phyloP scores from a whole-genome alignment of 2,329 filamentous ascomycete species.

The Lecanicillium sp. region DNA sequence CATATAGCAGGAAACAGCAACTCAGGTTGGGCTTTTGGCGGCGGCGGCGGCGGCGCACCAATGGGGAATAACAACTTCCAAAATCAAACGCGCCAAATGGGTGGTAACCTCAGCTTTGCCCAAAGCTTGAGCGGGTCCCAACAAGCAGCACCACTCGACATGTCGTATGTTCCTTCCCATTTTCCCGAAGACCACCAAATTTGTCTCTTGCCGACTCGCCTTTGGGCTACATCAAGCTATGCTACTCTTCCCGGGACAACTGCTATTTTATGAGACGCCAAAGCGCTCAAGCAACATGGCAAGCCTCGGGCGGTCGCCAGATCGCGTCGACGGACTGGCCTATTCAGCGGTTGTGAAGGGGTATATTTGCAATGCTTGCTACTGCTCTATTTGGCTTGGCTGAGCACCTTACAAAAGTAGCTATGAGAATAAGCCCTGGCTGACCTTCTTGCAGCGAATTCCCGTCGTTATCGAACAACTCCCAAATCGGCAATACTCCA shows the following conservation, averaged over 20 bases:
- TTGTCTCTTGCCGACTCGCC: no score
- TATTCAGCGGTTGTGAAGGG: slow-evolving; percentile 25
- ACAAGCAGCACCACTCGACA: slow-evolving; percentile 52
- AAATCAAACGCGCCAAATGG: slow-evolving; percentile 45
- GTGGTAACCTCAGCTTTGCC: slow-evolving; percentile 56
- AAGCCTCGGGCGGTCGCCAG: slow-evolving; percentile 2
- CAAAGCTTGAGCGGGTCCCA: slow-evolving; percentile 58
- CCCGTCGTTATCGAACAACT: slow-evolving; percentile 54
- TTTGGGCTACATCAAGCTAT: background rate
- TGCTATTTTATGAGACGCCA: no score
- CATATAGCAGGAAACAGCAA: slow-evolving; percentile 36
- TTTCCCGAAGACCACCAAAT: background rate
- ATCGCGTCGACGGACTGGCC: slow-evolving; percentile 9
- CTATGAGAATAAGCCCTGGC: slow-evolving; percentile 9
- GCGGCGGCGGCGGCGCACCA: slow-evolving; percentile 48
- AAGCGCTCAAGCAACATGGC: slow-evolving; percentile 7
- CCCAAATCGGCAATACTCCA: slow-evolving; percentile 41
- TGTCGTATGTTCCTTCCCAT: slow-evolving; percentile 47
- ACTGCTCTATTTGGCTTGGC: background rate
- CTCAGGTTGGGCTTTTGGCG: slow-evolving; percentile 55
- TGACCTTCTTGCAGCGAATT: slow-evolving; percentile 47
- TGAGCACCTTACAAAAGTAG: background rate
- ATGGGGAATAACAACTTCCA: slow-evolving; percentile 49
- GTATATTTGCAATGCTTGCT: slow-evolving; percentile 12
- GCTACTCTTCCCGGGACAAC: slow-evolving; percentile 7